Evolutionary conservation across 2,329 filamentous ascomycete genomes (phyloP).

Genomic region (Cryphonectria nitschkei): DNA sequence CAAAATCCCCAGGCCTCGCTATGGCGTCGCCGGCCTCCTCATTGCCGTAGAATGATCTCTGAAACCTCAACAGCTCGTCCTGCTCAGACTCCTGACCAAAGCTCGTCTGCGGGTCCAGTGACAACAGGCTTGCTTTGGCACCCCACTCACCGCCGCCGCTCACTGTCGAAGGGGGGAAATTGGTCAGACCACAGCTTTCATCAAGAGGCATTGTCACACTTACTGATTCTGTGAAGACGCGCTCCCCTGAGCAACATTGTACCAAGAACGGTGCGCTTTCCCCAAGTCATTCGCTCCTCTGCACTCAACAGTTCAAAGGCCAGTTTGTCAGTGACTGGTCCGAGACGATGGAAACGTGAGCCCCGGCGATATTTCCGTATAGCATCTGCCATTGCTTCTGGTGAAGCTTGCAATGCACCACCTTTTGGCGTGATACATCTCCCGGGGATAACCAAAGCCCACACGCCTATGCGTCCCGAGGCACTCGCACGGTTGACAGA

Average conservation of each 20-base stretch:
- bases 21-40: constrained; percentile 53
- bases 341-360: neutral
- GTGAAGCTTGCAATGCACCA: neutral
- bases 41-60: constrained; percentile 48
- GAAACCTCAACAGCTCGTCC: constrained; percentile 57
- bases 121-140: constrained; percentile 75
- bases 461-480: constrained; percentile 61
- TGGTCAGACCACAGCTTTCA: neutral
- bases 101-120: constrained; percentile 71
- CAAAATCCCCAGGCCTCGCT: constrained; percentile 63
- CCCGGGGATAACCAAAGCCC: constrained; percentile 69
- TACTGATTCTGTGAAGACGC: constrained; percentile 52
- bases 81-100: constrained; percentile 51
- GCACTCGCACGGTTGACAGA: constrained; percentile 30
- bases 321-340: constrained; percentile 12
- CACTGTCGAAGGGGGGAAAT: constrained; percentile 47
- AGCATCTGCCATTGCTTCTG: neutral
- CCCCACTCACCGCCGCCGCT: constrained; percentile 88
- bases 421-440: constrained; percentile 6
- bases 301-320: constrained; percentile 18
- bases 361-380: neutral
- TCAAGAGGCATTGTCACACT: constrained; percentile 32
- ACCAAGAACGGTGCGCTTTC: neutral
- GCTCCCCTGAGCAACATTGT: constrained; percentile 30
- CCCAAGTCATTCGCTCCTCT: constrained; percentile 18